phyloP scores from a whole-genome alignment of 768 basidiomycete species.

The Floccularia luteovirens region DNA sequence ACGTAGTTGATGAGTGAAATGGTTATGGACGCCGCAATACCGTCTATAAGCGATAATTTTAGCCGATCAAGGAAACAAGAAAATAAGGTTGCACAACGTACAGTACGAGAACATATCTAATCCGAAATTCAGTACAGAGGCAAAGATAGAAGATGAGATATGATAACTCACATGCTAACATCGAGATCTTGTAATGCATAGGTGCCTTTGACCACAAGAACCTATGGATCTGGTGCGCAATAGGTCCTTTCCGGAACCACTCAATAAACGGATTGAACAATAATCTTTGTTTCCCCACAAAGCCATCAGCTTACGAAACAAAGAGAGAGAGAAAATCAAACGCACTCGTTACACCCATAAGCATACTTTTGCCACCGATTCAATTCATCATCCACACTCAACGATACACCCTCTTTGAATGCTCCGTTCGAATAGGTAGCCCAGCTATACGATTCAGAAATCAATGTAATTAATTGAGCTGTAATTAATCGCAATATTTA shows the following conservation, averaged over 20 bases:
- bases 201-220: constrained; percentile 75
- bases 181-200: constrained; percentile 76
- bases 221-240: constrained; percentile 64
- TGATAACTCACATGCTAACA: constrained; percentile 50
- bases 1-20: constrained; percentile 69
- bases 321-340: constrained; percentile 19
- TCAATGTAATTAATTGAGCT: constrained; percentile 58
- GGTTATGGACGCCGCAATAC: constrained; percentile 62
- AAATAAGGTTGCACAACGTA: constrained; percentile 10
- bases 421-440: constrained; percentile 79
- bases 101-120: constrained; percentile 52
- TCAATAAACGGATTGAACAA: constrained; percentile 75
- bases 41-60: constrained; percentile 20
- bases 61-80: background rate
- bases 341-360: constrained; percentile 58
- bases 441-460: too few species aligned
- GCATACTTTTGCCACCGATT: constrained; percentile 85
- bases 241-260: constrained; percentile 75
- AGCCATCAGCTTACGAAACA: constrained; percentile 21
- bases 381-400: constrained; percentile 83
- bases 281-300: constrained; percentile 32
- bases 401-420: constrained; percentile 88
- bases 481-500: too few species aligned
- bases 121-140: background rate
- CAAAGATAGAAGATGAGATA: constrained; percentile 1